Conservation (phyloP, 768 basidiomycete genomes). For the Collybia sp. region DNA sequence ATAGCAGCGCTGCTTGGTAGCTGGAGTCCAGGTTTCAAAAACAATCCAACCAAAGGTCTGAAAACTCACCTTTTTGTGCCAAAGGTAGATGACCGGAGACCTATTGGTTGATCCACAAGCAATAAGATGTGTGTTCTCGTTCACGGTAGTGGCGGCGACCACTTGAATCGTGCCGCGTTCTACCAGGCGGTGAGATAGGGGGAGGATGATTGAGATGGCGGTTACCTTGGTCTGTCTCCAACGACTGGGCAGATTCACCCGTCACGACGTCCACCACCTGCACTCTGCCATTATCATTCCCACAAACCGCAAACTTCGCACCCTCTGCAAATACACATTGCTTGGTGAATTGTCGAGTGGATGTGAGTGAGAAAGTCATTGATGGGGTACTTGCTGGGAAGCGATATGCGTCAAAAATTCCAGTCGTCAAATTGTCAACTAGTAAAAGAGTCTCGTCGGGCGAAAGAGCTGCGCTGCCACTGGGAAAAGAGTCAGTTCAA, state of each 20-base stretch:
- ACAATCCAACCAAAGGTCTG: not conserved
- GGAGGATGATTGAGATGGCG: too few species aligned
- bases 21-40: too few species aligned
- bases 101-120: conserved; percentile 2
- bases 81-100: conserved; percentile 2
- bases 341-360: conserved; percentile 1
- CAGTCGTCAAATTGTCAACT: conserved; percentile 8
- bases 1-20: too few species aligned
- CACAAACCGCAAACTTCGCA: conserved; percentile 7
- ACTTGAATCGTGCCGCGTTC: conserved; percentile 3
- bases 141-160: conserved; percentile 1
- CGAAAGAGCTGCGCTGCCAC: conserved; percentile 6
- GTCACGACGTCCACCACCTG: conserved; percentile 5
- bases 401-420: conserved; percentile 3
- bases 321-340: conserved; percentile 6
- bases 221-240: not conserved
- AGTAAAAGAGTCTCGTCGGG: conserved; percentile 6
- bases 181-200: not conserved
- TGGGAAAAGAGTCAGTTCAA: not conserved
- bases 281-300: conserved; percentile 3
- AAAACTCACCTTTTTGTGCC: conserved; percentile 1
- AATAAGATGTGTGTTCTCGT: conserved; percentile 1
- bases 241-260: not conserved
- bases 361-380: not conserved
- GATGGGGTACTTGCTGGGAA: conserved; percentile 1